Evolutionary conservation across 1,284 basidiomycete genomes (phyloP), one percentile per base, ranked within the genome.

Genomic region (Ustilago lituana): DNA sequence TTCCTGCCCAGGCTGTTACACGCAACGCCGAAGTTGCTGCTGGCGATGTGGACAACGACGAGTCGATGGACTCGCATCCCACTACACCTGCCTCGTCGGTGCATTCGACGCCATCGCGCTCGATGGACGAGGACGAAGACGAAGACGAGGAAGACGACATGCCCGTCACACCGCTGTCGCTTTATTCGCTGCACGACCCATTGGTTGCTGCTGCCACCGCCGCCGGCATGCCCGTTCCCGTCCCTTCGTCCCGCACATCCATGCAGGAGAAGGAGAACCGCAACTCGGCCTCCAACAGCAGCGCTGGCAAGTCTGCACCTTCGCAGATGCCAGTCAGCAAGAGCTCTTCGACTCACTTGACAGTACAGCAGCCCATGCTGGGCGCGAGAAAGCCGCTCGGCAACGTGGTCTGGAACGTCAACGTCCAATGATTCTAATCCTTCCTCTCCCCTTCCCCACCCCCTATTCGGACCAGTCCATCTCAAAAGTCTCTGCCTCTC

Each of bases 121-220:
- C 69, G 38, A 78, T 73, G 62, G 73, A 67, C 39, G 74, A 76
- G 19, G 78, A 80, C 41, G 78, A 79, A 31, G 77, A 79, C 23
- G 78, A 80, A 31, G 78, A 79, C n/a, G 75, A 77, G 29, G 76
- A 78, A 37, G 71, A 75, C 48, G 78, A 79, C 32, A 74, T 82
- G 72, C 80, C 80, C 5, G 73, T 82, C 36, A 82, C 80, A 7
- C 80, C 80, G 19, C 55, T 80, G 19, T 79, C 78, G 24, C 66
- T 81, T 29, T 74, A 78, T 57, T 76, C 76, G 20, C 49, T 74
- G n/a, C 75, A 75, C 52, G 79, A 79, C 48, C 76, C 74, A 10
- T 50, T 78, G 29, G 59, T 58, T 5, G 55, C 76, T 3, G 64
- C 72, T 31, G 72, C 69, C 17, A 59, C 50, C 23, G 67, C 56